Evolutionary conservation across 2,329 filamentous ascomycete species (phyloP).

Genomic region (Aspergillus carbonarius): DNA sequence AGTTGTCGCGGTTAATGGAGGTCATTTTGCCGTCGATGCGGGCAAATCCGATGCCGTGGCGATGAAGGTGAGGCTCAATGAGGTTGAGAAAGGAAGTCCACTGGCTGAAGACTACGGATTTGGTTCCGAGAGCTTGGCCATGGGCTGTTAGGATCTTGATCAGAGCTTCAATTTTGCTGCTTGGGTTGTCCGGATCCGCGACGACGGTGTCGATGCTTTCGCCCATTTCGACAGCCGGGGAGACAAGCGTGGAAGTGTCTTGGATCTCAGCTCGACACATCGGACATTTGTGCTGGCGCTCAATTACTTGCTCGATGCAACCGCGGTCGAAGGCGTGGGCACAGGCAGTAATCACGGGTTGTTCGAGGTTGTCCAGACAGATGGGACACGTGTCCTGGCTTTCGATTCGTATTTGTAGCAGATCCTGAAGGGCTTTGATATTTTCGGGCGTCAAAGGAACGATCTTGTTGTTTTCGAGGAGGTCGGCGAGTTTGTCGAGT

Average conservation of each 20-base stretch:
- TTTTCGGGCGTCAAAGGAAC: slow-evolving; percentile 74
- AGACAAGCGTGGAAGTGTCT: slow-evolving; percentile 61
- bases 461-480: slow-evolving; percentile 66
- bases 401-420: slow-evolving; percentile 74
- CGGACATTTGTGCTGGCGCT: slow-evolving; percentile 76
- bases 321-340: slow-evolving; percentile 74
- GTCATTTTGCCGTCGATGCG: slow-evolving; percentile 82
- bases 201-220: slow-evolving; percentile 49
- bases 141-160: slow-evolving; percentile 72
- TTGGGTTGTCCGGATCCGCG: slow-evolving; percentile 65
- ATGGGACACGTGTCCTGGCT: slow-evolving; percentile 80
- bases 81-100: slow-evolving; percentile 78
- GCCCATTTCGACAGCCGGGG: slow-evolving; percentile 60
- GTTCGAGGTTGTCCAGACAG: slow-evolving; percentile 70
- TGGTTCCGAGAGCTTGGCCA: slow-evolving; percentile 63
- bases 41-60: slow-evolving; percentile 61
- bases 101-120: slow-evolving; percentile 79
- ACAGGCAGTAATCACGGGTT: slow-evolving; percentile 80
- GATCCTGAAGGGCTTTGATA: slow-evolving; percentile 67
- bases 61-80: slow-evolving; percentile 66
- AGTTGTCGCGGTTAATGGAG: slow-evolving; percentile 66
- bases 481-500: slow-evolving; percentile 67
- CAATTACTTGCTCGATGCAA: slow-evolving; percentile 74
- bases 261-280: slow-evolving; percentile 73
- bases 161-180: slow-evolving; percentile 79